Evolutionary conservation across 169 alveolate species (phyloP).

Genomic region (Plasmodium ovale): DNA sequence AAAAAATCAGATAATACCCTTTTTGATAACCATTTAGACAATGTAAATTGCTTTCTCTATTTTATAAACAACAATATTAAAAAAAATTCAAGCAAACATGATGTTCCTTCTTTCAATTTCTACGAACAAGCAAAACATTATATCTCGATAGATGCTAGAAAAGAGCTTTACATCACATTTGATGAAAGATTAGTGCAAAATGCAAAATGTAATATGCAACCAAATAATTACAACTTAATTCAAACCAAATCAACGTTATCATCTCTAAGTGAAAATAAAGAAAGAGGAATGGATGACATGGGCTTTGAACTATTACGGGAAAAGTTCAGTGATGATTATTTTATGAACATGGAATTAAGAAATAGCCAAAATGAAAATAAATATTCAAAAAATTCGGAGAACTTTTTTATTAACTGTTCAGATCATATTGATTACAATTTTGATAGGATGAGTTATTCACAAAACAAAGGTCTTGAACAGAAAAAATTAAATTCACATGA

Average conservation of each 20-base stretch:
- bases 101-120: constrained; percentile 26
- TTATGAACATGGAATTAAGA: constrained; percentile 19
- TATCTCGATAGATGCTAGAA: constrained; percentile 39
- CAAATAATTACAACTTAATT: constrained; percentile 12
- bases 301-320: constrained; percentile 48
- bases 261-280: constrained; percentile 7
- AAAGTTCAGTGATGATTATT: constrained; percentile 45
- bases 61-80: constrained; percentile 24
- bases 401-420: constrained; percentile 2
- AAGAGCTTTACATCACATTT: constrained; percentile 41
- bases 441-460: constrained; percentile 32
- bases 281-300: background rate
- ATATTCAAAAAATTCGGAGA: background rate
- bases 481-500: constrained; percentile 1
- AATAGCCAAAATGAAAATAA: constrained; percentile 2
- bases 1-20: constrained; percentile 4
- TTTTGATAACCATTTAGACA: constrained; percentile 33
- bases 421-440: constrained; percentile 46
- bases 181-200: constrained; percentile 18
- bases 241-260: constrained; percentile 46
- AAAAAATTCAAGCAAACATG: constrained; percentile 10
- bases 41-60: constrained; percentile 12
- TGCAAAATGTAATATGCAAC: constrained; percentile 27
- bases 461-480: constrained; percentile 13
- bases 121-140: constrained; percentile 44